Evolutionary conservation across 2,329 filamentous ascomycete species (phyloP).

Genomic region (Diplodia seriata): DNA sequence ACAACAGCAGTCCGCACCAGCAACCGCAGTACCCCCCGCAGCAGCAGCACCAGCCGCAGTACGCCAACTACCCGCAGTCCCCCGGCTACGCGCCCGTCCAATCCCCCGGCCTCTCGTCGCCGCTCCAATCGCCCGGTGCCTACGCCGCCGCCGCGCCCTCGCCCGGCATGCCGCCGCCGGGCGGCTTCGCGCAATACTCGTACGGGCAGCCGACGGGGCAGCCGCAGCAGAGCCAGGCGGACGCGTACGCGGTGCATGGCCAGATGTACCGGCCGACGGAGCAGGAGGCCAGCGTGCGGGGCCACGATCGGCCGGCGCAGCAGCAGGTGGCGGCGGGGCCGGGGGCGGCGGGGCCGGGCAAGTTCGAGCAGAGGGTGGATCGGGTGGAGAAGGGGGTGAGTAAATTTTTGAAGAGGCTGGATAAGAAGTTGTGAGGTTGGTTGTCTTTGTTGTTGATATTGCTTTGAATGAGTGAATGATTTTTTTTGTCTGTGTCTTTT

Average conservation of each 20-base stretch:
- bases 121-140: conserved; percentile 43
- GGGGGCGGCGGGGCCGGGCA: conserved; percentile 50
- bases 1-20: not conserved
- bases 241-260: conserved; percentile 67
- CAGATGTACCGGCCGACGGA: conserved; percentile 75
- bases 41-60: conserved; percentile 41
- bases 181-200: conserved; percentile 64
- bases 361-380: conserved; percentile 70
- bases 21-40: conserved; percentile 42
- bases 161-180: conserved; percentile 54
- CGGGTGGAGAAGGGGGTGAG: conserved; percentile 73
- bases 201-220: conserved; percentile 41
- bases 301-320: conserved; percentile 44
- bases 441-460: no score
- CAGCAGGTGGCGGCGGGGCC: conserved; percentile 6
- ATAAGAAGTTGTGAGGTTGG: conserved; percentile 69
- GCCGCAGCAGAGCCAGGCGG: conserved; percentile 32
- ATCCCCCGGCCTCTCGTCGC: conserved; percentile 38
- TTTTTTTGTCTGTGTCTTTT: not conserved
- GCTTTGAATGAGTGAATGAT: not conserved
- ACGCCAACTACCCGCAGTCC: conserved; percentile 47
- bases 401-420: conserved; percentile 77
- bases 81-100: conserved; percentile 41
- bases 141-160: conserved; percentile 44
- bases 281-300: conserved; percentile 57